Conservation (phyloP, 83 land plant genomes). For the Picea abies region DNA sequence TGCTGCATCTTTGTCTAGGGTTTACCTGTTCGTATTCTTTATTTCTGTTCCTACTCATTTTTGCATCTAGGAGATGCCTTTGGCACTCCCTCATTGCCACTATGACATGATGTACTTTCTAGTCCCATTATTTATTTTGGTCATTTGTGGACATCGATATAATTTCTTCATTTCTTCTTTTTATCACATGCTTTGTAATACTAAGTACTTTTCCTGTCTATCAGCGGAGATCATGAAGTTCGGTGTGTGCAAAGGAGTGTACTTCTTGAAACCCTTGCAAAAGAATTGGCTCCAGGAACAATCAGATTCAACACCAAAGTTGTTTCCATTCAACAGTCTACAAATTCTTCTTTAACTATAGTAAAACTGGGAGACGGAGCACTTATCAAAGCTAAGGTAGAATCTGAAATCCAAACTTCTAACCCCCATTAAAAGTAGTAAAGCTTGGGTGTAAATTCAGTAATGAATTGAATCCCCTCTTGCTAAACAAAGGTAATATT, state of each 20-base stretch:
- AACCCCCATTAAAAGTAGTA: not conserved
- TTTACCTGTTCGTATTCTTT: no score
- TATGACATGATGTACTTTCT: not conserved
- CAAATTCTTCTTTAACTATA: constrained; percentile 18
- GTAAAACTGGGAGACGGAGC: constrained; percentile 28
- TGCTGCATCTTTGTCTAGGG: no score
- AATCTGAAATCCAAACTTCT: not conserved
- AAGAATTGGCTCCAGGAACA: constrained; percentile 23
- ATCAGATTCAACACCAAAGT: constrained; percentile 31
- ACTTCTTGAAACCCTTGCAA: constrained; percentile 32
- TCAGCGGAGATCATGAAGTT: constrained; percentile 10
- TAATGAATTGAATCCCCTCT: not conserved
- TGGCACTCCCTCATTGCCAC: not conserved
- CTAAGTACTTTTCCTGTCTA: not conserved
- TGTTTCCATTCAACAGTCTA: constrained; percentile 13
- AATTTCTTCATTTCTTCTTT: no score
- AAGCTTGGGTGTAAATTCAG: not conserved
- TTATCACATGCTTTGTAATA: no score
- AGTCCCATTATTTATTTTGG: no score
- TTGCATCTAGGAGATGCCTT: not conserved
- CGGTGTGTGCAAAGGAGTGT: constrained; percentile 30
- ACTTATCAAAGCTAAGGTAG: constrained; percentile 27
- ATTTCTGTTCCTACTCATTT: not conserved
- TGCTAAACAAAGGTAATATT: not conserved
- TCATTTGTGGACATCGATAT: no score